phyloP scores from a whole-genome alignment of 139 green algal species.

The Coelastrella sp. region DNA sequence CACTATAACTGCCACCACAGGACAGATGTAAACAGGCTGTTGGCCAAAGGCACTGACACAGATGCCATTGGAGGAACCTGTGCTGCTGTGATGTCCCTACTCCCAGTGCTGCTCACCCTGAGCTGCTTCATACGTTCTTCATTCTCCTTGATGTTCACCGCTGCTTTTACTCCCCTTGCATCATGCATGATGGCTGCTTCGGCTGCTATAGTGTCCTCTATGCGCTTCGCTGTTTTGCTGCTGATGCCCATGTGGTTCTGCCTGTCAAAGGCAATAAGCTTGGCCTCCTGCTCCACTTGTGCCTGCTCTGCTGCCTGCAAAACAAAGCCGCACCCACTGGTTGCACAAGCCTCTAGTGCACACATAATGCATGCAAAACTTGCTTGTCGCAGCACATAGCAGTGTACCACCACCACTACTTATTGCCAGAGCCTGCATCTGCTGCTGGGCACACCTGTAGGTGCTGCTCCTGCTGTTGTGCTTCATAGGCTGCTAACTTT shows the following conservation, averaged over 20 bases:
- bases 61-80: too few species aligned
- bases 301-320: slow-evolving; percentile 66
- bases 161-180: slow-evolving; percentile 62
- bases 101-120: slow-evolving; percentile 51
- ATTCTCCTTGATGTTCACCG: slow-evolving; percentile 78
- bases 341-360: too few species aligned
- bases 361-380: too few species aligned
- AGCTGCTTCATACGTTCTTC: slow-evolving; percentile 77
- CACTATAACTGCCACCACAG: not conserved
- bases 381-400: not conserved
- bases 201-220: slow-evolving; percentile 60
- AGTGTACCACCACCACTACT: not conserved
- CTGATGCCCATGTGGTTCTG: slow-evolving; percentile 86
- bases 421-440: not conserved
- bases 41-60: not conserved
- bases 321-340: too few species aligned
- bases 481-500: slow-evolving; percentile 82
- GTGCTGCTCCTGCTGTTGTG: slow-evolving; percentile 67
- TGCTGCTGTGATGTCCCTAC: too few species aligned
- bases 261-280: slow-evolving; percentile 88
- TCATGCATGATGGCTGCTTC: slow-evolving; percentile 63
- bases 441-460: slow-evolving; percentile 61
- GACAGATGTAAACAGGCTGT: not conserved
- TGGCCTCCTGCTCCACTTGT: slow-evolving; percentile 70
- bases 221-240: slow-evolving; percentile 55